A percentile compares a stretch with the other conserved stretches of the same genome.
These are phyloP conservation scores for Blastocystis sp. DNA, from an alignment of 352 stramenopile species.

Conservation along the genomic window DNA sequence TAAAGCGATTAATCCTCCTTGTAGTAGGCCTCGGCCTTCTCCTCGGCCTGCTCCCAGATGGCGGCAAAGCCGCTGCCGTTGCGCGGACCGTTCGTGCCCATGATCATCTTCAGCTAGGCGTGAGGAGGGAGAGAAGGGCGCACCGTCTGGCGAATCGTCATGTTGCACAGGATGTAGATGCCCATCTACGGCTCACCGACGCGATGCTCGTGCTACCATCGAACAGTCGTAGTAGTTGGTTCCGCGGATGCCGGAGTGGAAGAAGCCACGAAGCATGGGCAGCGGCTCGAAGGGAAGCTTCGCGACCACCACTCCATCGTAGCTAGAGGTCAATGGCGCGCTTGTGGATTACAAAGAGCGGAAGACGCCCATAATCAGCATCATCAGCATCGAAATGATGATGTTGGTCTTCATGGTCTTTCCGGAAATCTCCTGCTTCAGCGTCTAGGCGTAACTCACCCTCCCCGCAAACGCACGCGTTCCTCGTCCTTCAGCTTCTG, in stretches of 20 bases:
- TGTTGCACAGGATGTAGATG: conserved; percentile 64
- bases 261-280: conserved; percentile 52
- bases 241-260: conserved; percentile 24
- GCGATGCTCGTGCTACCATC: background rate
- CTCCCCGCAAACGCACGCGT: conserved; percentile 2
- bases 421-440: conserved; percentile 55
- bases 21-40: conserved; percentile 46
- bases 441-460: background rate
- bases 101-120: conserved; percentile 55
- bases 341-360: background rate
- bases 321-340: background rate
- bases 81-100: conserved; percentile 27
- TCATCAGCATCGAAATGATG: conserved; percentile 56
- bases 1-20: conserved; percentile 48
- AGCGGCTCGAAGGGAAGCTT: conserved; percentile 65
- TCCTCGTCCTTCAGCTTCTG: conserved; percentile 69
- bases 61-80: background rate
- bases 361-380: conserved; percentile 66
- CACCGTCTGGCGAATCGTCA: conserved; percentile 56
- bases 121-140: background rate
- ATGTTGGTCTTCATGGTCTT: conserved; percentile 54
- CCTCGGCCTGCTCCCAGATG: conserved; percentile 41
- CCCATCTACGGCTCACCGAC: conserved; percentile 9
- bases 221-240: conserved; percentile 35
- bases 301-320: conserved; percentile 56